Evolutionary conservation across 108 stramenopile species (phyloP), one percentile per base, ranked within the genome.

Genomic region (Fragilariopsis cylindrus): DNA sequence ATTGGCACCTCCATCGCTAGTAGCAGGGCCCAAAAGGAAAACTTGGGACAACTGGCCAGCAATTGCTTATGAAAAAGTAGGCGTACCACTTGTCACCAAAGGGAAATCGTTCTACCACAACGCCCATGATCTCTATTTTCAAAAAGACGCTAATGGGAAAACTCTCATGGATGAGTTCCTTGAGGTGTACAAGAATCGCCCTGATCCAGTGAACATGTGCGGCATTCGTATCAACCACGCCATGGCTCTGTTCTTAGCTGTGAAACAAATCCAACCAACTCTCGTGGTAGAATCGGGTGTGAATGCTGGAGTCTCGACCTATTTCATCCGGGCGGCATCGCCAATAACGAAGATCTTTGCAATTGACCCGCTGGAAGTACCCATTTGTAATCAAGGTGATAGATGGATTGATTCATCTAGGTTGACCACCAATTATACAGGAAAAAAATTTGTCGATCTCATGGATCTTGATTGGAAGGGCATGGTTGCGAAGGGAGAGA

Each of bases 181-280:
- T 13, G 42, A 74, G 42, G 69, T 74, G 5, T 80, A 75, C 48
- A 16, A 75, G 9, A 75, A 75, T 48, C 67, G 79, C 7, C 79
- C 79, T 7, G 79, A 80, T 60, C 48, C 47, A 30, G 42, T 60
- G 9, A 80, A 80, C 45, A 21, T 70, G 6, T 80, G 79, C 53
- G 79, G 79, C 5, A 80, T 80, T 43, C 55, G 79, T 13, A 80
- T 80, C 73, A 75, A 74, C 44, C 79, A 80, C 62, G 54, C 79
- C 3, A 30, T 62, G 7, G 73, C 73, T 4, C 41, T 80, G 15
- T 80, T 46, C 41, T 4, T 52, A 3, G 58, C 69, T 8, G 41
- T 70, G 30, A 74, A 70, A 50, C n/a, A 13, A 15, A 15, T 80
- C 3, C 49, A 80, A 58, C 79, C 79, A 15, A 80, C 67, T 5